These are phyloP conservation scores for Taiozyma onychis DNA, from an alignment of 1,139 yeast genomes.

Conservation along the genomic window DNA sequence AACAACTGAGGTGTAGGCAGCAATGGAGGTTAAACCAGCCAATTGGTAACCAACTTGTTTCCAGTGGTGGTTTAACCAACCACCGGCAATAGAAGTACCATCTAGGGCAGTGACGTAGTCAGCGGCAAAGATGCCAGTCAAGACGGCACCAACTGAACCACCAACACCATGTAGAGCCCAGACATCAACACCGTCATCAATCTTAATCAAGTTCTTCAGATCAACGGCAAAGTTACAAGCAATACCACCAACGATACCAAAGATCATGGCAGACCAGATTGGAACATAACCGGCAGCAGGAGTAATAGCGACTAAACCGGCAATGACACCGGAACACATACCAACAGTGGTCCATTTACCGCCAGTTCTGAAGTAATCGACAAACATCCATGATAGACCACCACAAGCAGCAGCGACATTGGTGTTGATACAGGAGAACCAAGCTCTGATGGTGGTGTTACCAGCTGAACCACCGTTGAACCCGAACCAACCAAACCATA, in stretches of 20 bases:
- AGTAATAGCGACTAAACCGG: slow-evolving; percentile 93
- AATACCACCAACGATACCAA: slow-evolving; percentile 75
- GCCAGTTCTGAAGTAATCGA: slow-evolving; percentile 84
- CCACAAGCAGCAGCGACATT: slow-evolving; percentile 90
- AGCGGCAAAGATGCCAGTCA: slow-evolving; percentile 92
- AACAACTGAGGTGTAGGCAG: slow-evolving; percentile 75
- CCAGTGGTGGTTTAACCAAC: slow-evolving; percentile 92
- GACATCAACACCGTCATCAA: slow-evolving; percentile 95
- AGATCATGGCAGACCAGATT: slow-evolving; percentile 77
- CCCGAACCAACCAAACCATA: slow-evolving; percentile 99
- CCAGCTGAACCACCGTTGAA: slow-evolving; percentile 98
- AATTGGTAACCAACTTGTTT: slow-evolving; percentile 89
- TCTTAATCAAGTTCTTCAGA: slow-evolving; percentile 61
- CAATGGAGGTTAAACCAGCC: slow-evolving; percentile 74
- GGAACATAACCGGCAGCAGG: slow-evolving; percentile 98
- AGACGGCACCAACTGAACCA: slow-evolving; percentile 75
- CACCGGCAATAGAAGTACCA: slow-evolving; percentile 67
- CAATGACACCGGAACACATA: slow-evolving; percentile 87
- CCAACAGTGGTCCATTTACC: slow-evolving; percentile 95
- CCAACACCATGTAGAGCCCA: slow-evolving; percentile 94
- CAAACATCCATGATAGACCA: slow-evolving; percentile 89
- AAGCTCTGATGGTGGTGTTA: slow-evolving; percentile 83
- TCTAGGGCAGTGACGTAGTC: slow-evolving; percentile 83
- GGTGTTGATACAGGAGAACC: slow-evolving; percentile 90
- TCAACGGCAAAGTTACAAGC: slow-evolving; percentile 84